These are phyloP conservation scores for Cadophora malorum DNA, from an alignment of 2,329 filamentous ascomycete genomes.

Conservation along the genomic window DNA sequence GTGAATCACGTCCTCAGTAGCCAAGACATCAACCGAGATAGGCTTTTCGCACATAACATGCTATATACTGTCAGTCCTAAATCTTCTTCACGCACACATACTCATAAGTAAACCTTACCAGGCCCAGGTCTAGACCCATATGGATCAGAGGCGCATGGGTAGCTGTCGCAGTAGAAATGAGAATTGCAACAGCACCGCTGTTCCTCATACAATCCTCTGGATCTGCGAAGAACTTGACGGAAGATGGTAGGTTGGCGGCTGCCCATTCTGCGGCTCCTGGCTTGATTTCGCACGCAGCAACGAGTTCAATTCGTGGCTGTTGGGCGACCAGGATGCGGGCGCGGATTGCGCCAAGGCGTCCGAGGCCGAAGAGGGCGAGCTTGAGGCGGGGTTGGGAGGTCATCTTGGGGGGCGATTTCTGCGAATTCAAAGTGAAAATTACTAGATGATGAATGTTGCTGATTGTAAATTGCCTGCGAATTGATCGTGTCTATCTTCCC, in stretches of 20 bases:
- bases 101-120: not conserved
- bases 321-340: not conserved
- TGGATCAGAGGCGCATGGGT: not conserved
- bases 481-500: not conserved
- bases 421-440: not conserved
- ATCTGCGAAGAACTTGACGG: not conserved
- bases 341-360: not conserved
- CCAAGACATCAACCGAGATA: conserved; percentile 3
- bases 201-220: not conserved
- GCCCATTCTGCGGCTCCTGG: not conserved
- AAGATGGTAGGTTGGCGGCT: not conserved
- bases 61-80: not conserved
- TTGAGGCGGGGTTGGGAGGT: not conserved
- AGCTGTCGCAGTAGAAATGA: not conserved
- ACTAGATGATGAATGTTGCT: too few species aligned
- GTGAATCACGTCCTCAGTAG: conserved; percentile 1
- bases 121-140: not conserved
- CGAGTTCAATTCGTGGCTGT: not conserved
- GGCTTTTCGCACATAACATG: conserved; percentile 4
- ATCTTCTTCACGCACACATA: not conserved
- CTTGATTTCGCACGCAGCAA: not conserved
- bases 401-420: not conserved
- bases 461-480: too few species aligned
- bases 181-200: not conserved
- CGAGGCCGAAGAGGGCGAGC: not conserved